These are phyloP conservation scores for Psilocybe tampanensis DNA, from an alignment of 768 basidiomycete species.

Conservation along the genomic window DNA sequence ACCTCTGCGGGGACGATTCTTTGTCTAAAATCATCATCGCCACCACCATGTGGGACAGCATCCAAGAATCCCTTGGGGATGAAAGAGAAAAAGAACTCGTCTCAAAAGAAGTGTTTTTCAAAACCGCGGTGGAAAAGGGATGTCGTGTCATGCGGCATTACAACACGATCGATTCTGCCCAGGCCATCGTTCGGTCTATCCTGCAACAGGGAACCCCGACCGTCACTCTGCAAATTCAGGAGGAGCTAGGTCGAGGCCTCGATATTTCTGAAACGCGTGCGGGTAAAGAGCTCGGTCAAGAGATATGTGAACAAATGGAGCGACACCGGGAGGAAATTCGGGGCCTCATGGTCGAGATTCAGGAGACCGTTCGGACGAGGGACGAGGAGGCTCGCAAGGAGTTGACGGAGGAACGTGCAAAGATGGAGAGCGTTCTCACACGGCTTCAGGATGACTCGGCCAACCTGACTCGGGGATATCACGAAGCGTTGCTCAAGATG, in stretches of 20 bases:
- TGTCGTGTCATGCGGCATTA: constrained; percentile 45
- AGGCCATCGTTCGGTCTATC: constrained; percentile 43
- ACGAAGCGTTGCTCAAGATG: constrained; percentile 13
- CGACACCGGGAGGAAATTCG: constrained; percentile 51
- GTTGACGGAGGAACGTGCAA: constrained; percentile 13
- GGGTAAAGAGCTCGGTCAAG: constrained; percentile 52
- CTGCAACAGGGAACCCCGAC: constrained; percentile 32
- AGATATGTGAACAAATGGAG: constrained; percentile 47
- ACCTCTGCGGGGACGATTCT: constrained; percentile 52
- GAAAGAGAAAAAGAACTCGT: constrained; percentile 48
- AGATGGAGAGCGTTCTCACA: constrained; percentile 14
- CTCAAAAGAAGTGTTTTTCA: constrained; percentile 48
- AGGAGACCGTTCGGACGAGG: constrained; percentile 23
- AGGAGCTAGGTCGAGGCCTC: constrained; percentile 51
- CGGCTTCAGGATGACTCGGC: constrained; percentile 21
- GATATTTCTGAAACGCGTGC: constrained; percentile 55
- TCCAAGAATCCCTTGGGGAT: constrained; percentile 38
- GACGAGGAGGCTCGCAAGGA: constrained; percentile 24
- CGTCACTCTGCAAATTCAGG: constrained; percentile 51
- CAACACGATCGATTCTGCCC: constrained; percentile 42
- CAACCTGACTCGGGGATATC: constrained; percentile 17
- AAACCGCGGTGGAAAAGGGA: constrained; percentile 50
- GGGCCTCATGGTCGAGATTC: constrained; percentile 48
- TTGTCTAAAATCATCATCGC: constrained; percentile 54
- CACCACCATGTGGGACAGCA: constrained; percentile 56